phyloP scores from a whole-genome alignment of 352 stramenopile genomes.

The Phytophthora palmivora region DNA sequence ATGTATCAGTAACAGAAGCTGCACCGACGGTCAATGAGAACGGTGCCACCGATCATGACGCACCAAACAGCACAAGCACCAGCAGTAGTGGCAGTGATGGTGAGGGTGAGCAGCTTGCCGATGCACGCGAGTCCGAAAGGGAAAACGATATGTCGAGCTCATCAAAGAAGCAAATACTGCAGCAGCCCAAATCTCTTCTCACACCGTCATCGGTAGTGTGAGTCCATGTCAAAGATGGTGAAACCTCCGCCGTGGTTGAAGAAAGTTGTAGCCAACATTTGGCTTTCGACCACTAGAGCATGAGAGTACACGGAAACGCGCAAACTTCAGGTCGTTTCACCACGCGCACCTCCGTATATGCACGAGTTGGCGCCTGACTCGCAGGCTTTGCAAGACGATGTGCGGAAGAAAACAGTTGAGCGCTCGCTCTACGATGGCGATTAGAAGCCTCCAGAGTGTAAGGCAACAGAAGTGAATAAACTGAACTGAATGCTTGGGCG shows the following conservation, averaged over 20 bases:
- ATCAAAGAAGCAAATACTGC: conserved; percentile 42
- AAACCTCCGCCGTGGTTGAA: conserved; percentile 14
- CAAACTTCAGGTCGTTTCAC: conserved; percentile 22
- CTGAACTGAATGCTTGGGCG: conserved; percentile 40
- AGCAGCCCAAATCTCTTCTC: conserved; percentile 52
- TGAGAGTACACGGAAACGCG: conserved; percentile 26
- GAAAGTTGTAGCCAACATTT: conserved; percentile 1
- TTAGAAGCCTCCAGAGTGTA: conserved; percentile 26
- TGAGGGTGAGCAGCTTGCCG: conserved; percentile 28
- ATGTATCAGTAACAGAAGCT: conserved; percentile 53
- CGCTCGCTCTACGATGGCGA: conserved; percentile 22
- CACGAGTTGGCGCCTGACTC: conserved; percentile 16
- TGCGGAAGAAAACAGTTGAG: conserved; percentile 22
- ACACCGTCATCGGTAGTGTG: conserved; percentile 72
- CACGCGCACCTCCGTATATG: conserved; percentile 24
- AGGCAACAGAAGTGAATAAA: conserved; percentile 36
- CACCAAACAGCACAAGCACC: conserved; percentile 38
- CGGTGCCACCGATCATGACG: conserved; percentile 31
- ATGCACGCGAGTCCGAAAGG: conserved; percentile 20
- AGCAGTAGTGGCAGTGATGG: conserved; percentile 36
- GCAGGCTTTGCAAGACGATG: conserved; percentile 22
- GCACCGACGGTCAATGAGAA: conserved; percentile 24
- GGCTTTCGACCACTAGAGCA: conserved; percentile 18
- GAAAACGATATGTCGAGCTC: conserved; percentile 37
- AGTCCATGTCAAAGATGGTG: conserved; percentile 15